phyloP scores from a whole-genome alignment of 1,139 yeast species.

The Petasospora fabianii region DNA sequence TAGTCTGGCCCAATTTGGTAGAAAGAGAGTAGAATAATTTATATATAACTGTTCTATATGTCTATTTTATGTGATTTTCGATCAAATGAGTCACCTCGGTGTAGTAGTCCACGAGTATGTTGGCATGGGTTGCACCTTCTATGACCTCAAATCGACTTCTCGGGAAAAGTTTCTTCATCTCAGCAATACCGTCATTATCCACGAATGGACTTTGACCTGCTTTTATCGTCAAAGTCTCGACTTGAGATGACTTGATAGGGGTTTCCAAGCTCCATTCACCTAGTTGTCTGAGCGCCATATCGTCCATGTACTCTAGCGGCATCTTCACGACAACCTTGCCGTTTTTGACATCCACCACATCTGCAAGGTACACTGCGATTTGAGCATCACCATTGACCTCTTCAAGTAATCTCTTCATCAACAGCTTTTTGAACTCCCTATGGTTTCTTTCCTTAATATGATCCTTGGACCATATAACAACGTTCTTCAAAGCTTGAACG shows the following conservation, averaged over 20 bases:
- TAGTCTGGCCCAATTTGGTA: neutral
- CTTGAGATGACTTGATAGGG: conserved; percentile 26
- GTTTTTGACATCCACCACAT: conserved; percentile 6
- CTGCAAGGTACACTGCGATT: conserved; percentile 10
- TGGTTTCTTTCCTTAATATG: neutral
- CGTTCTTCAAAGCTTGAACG: conserved; percentile 3
- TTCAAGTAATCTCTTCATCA: neutral
- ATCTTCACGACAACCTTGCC: conserved; percentile 20
- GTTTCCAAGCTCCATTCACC: conserved; percentile 28
- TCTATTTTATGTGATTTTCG: neutral
- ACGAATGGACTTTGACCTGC: conserved; percentile 38
- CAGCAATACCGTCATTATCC: conserved; percentile 24
- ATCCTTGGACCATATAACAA: conserved; percentile 1
- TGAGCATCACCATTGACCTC: conserved; percentile 2
- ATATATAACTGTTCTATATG: neutral
- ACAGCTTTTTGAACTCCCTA: conserved; percentile 3
- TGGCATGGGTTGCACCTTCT: conserved; percentile 9
- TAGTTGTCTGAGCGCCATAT: conserved; percentile 18
- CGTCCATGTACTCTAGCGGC: conserved; percentile 22
- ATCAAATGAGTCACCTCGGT: conserved; percentile 4
- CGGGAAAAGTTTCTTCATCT: conserved; percentile 33
- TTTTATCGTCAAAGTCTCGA: conserved; percentile 31
- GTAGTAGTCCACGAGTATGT: conserved; percentile 10
- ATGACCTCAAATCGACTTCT: conserved; percentile 2
- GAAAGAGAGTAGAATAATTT: neutral